Evolutionary conservation across 371 early-diverging fungal species (phyloP), one percentile per base, ranked within the genome.

Genomic region (Mucor racemosus): DNA sequence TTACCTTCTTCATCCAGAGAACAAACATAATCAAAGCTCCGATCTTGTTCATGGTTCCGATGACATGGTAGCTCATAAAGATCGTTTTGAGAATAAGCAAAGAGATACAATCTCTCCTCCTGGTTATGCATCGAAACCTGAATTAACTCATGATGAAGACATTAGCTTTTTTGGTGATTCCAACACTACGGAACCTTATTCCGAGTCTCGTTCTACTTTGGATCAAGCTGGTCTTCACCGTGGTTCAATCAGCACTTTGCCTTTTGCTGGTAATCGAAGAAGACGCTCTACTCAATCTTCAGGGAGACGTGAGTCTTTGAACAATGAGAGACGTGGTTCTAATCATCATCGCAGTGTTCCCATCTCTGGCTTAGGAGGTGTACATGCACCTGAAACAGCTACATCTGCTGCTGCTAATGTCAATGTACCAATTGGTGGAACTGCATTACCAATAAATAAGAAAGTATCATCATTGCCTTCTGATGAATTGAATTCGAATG

Each of bases 81-180:
- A 46, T 17, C 35, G n/a, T 39, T 48, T 6, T 5, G 61, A 44
- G 10, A 17, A 40, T 4, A 48, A 41, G 6, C 33, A 53, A 5
- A 14, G 9, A 4, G 59, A 56, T 5, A 3, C 34, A 5, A 3
- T 34, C 3, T 35, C 55, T 56, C 35, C 56, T 35, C 67, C 67
- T 15, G 35, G n/a, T 19, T 44, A 60, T 21, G 41, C 19, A 31
- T n/a, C 40, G 5, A 57, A 35, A 8, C 21, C 58, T n/a, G 15
- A 9, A 14, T 34, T 48, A 1, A 66, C 54, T 34, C 61, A 66
- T 33, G 67, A 64, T 11, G 35, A 66, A 55, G 60, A 35, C 5
- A 55, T 71, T 10, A 14, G 2, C 7, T 71, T 71, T 17, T 71
- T 71, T 67, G 72, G 72, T 50, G 72, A 71, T 21, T 71, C 67